phyloP scores from a whole-genome alignment of 2,329 filamentous ascomycete species.

The Ceratocystis harringtonii region DNA sequence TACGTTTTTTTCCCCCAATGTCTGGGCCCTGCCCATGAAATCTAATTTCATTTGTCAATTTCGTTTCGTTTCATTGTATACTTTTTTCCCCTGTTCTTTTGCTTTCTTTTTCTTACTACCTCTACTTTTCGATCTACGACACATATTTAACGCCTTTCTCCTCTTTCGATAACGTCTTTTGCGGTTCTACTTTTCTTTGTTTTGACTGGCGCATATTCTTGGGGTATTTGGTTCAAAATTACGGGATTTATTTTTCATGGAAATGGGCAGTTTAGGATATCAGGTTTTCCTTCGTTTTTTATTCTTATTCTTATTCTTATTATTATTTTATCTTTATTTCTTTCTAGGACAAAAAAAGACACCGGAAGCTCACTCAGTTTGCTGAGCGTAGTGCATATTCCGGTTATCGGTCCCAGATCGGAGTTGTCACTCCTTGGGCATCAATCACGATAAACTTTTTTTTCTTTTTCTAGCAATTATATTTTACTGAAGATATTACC shows the following conservation, averaged over 20 bases:
- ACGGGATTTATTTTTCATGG: background rate
- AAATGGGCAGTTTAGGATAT: background rate
- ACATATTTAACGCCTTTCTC: background rate
- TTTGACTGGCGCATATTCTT: background rate
- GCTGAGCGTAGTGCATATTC: background rate
- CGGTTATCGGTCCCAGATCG: background rate
- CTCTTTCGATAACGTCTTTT: background rate
- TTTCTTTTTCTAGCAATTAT: background rate
- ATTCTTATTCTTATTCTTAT: too few relatives aligned
- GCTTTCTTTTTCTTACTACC: background rate
- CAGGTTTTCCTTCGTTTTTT: background rate
- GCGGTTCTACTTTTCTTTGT: background rate
- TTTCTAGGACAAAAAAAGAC: background rate
- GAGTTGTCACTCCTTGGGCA: background rate
- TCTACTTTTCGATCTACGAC: conserved; percentile 5
- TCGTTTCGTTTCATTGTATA: conserved; percentile 9
- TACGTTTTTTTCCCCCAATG: background rate
- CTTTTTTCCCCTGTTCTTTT: conserved; percentile 9
- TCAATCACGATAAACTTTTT: background rate
- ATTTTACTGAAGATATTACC: background rate
- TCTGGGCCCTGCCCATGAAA: background rate
- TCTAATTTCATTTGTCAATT: background rate
- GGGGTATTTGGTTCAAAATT: conserved; percentile 6
- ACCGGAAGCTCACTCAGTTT: background rate
- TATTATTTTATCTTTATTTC: background rate